Evolutionary conservation across 108 stramenopile genomes (phyloP).

Genomic region (Conticribra guillardii): DNA sequence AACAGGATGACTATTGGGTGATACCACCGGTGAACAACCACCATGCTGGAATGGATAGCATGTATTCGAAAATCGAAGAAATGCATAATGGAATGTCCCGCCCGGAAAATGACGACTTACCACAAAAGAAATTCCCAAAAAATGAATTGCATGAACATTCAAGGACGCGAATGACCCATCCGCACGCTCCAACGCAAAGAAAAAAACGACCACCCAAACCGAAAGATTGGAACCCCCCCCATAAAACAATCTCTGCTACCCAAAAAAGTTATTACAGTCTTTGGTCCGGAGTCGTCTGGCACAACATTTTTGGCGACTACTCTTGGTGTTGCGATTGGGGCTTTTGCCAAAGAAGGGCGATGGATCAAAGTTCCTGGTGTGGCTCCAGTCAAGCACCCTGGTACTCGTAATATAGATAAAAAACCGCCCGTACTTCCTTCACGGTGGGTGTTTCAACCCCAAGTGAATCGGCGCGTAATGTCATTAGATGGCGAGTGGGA

Average conservation of each 20-base stretch:
- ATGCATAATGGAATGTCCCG: no score
- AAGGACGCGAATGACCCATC: no score
- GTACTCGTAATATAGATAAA: not conserved
- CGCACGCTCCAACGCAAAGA: not conserved
- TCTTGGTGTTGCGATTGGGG: slow-evolving; percentile 24
- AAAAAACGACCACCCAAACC: not conserved
- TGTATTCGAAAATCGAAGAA: no score
- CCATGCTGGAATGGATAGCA: no score
- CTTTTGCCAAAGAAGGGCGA: slow-evolving; percentile 12
- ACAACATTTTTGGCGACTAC: slow-evolving; percentile 40
- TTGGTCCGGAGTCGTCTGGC: slow-evolving; percentile 46
- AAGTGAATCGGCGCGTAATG: slow-evolving; percentile 6
- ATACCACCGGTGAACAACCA: no score
- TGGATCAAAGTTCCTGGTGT: slow-evolving; percentile 18
- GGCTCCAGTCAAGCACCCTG: not conserved
- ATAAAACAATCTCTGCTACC: slow-evolving; percentile 26
- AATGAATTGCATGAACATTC: no score
- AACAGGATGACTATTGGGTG: no score
- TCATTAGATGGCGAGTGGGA: slow-evolving; percentile 25
- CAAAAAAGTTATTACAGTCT: slow-evolving; percentile 37
- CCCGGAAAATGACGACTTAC: no score
- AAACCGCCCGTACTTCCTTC: no score
- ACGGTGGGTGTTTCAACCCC: slow-evolving; percentile 8
- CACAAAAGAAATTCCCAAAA: no score
- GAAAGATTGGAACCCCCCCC: slow-evolving; percentile 3